Evolutionary conservation across 2,329 filamentous ascomycete genomes (phyloP).

Genomic region (Pyrenophora tritici-repentis): DNA sequence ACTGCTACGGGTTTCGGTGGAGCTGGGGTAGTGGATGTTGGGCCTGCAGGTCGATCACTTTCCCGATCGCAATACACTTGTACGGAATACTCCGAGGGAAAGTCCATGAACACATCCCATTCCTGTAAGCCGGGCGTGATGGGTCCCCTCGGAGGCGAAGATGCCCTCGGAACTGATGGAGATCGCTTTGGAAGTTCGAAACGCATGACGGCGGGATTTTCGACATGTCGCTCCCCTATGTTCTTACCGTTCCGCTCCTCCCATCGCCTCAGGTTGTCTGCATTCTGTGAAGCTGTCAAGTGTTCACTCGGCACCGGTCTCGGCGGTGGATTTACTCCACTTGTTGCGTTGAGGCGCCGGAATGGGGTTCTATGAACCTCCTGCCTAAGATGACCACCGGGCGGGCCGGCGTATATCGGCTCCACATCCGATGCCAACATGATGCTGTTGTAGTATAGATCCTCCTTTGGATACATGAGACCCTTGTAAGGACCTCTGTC

Average conservation of each 20-base stretch:
- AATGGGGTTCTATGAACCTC: conserved; percentile 5
- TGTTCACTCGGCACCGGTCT: conserved; percentile 6
- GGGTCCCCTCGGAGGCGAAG: conserved; percentile 1
- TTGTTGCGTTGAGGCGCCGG: neutral
- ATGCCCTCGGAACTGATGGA: neutral
- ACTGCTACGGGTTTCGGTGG: neutral
- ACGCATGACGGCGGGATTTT: neutral
- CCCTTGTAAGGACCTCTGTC: conserved; percentile 20
- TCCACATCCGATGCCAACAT: conserved; percentile 21
- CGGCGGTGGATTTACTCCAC: neutral
- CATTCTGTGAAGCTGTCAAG: neutral
- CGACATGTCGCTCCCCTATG: no score
- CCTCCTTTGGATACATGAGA: conserved; percentile 14
- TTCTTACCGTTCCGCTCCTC: neutral
- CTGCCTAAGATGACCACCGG: conserved; percentile 4
- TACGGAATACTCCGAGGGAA: neutral
- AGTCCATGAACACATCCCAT: conserved; percentile 14
- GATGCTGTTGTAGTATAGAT: conserved; percentile 27
- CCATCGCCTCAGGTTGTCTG: conserved; percentile 1
- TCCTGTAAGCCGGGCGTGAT: conserved; percentile 9
- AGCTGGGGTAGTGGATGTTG: neutral
- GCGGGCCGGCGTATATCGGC: conserved; percentile 2
- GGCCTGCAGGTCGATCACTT: neutral
- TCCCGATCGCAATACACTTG: neutral
- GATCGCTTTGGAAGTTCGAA: neutral